phyloP scores from a whole-genome alignment of 495 filamentous ascomycete species.

The Acidiella bohemica region DNA sequence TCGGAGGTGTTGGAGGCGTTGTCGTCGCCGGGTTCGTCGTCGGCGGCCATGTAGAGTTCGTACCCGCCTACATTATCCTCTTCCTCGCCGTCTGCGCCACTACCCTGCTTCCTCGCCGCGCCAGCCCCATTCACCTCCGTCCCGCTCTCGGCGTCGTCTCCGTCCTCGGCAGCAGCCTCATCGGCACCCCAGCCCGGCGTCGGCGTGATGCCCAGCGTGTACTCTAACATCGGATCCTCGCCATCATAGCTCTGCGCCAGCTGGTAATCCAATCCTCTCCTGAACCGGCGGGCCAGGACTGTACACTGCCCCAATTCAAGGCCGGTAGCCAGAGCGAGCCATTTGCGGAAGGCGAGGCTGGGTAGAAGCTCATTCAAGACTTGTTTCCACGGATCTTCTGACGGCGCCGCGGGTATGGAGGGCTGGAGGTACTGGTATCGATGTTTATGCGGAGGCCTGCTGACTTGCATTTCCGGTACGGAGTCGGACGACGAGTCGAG shows the following conservation, averaged over 20 bases:
- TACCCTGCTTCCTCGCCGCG: conserved; percentile 18
- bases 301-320: conserved; percentile 47
- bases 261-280: conserved; percentile 78
- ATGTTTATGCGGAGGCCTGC: conserved; percentile 91
- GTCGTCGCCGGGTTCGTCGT: conserved; percentile 57
- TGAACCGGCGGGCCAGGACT: conserved; percentile 68
- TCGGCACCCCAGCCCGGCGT: conserved; percentile 69
- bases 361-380: conserved; percentile 68
- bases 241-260: conserved; percentile 70
- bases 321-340: conserved; percentile 70
- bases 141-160: not conserved
- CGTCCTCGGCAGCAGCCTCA: conserved; percentile 22
- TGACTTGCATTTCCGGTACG: conserved; percentile 29
- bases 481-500: conserved; percentile 35
- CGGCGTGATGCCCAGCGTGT: conserved; percentile 73
- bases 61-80: conserved; percentile 63
- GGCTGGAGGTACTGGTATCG: conserved; percentile 70
- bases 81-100: conserved; percentile 21
- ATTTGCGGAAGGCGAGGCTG: conserved; percentile 75
- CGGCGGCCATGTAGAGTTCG: conserved; percentile 83
- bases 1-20: conserved; percentile 14
- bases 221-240: conserved; percentile 69
- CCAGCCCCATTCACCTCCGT: not conserved
- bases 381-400: conserved; percentile 52
- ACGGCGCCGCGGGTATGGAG: conserved; percentile 2